Percentiles rank a stretch among this genome's conserved stretches.
Evolutionary conservation across 257 asterid species (phyloP).

Genomic region (Nicotiana paniculata): DNA sequence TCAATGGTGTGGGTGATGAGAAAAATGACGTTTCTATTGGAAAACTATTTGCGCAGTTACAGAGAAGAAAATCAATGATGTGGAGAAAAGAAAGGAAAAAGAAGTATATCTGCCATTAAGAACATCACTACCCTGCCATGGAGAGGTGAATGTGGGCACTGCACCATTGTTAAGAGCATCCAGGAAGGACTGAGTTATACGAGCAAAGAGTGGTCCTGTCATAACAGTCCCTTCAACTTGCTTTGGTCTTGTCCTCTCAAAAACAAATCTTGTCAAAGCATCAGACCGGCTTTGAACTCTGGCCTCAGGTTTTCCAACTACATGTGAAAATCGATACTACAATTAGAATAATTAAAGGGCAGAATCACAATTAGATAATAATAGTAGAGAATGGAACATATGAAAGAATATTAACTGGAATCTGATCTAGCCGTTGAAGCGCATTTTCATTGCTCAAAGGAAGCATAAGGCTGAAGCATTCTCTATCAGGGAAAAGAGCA

Average conservation of each 20-base stretch:
- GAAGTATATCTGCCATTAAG: background rate
- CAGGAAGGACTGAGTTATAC: conserved; percentile 80
- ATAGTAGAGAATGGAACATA: background rate
- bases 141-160: conserved; percentile 91
- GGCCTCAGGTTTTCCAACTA: conserved; percentile 82
- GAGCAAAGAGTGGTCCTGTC: conserved; percentile 97
- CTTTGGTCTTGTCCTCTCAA: conserved; percentile 93
- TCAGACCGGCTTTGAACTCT: conserved; percentile 83
- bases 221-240: conserved; percentile 86
- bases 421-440: conserved; percentile 86
- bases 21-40: background rate
- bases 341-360: background rate
- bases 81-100: background rate
- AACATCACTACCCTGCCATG: conserved; percentile 75
- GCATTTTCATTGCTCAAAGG: conserved; percentile 81
- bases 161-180: conserved; percentile 98
- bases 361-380: background rate
- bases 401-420: conserved; percentile 30
- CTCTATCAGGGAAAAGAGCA: conserved; percentile 97
- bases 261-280: conserved; percentile 78
- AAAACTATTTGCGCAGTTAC: background rate
- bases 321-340: conserved; percentile 9
- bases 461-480: conserved; percentile 86
- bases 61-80: background rate
- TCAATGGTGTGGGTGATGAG: background rate